phyloP scores from a whole-genome alignment of 2,329 filamentous ascomycete genomes.

The Graphium sp. region DNA sequence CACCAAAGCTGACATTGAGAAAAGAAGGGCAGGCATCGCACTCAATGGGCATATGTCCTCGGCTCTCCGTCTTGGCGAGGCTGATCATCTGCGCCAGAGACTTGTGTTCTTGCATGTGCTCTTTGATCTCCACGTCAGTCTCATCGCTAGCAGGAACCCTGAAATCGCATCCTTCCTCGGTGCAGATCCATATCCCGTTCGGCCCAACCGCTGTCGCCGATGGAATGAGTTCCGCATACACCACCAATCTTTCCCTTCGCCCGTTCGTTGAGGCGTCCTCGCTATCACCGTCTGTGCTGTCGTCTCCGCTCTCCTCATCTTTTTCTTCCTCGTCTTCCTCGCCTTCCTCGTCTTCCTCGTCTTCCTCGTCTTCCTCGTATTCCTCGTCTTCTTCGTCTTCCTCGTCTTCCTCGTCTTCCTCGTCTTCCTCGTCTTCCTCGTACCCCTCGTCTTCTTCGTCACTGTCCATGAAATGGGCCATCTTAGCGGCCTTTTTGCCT shows the following conservation, averaged over 20 bases:
- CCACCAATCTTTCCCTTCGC: conserved; percentile 19
- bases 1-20: conserved; percentile 11
- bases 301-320: conserved; percentile 29
- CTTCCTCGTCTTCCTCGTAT: conserved; percentile 16
- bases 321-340: conserved; percentile 16
- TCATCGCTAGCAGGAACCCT: conserved; percentile 46
- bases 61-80: conserved; percentile 39
- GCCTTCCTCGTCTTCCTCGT: conserved; percentile 16
- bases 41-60: conserved; percentile 38
- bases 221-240: conserved; percentile 31
- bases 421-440: conserved; percentile 11
- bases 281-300: conserved; percentile 14
- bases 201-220: conserved; percentile 33
- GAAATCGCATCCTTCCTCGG: conserved; percentile 45
- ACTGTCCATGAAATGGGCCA: conserved; percentile 10
- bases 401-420: neutral
- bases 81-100: conserved; percentile 30
- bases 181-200: conserved; percentile 49
- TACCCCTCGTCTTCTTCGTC: conserved; percentile 9
- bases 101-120: conserved; percentile 45
- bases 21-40: conserved; percentile 23
- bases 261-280: conserved; percentile 7
- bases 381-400: neutral
- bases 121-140: conserved; percentile 33
- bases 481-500: conserved; percentile 17